phyloP scores from a whole-genome alignment of 345 rosid species.

The Diplotaxis tenuifolia region DNA sequence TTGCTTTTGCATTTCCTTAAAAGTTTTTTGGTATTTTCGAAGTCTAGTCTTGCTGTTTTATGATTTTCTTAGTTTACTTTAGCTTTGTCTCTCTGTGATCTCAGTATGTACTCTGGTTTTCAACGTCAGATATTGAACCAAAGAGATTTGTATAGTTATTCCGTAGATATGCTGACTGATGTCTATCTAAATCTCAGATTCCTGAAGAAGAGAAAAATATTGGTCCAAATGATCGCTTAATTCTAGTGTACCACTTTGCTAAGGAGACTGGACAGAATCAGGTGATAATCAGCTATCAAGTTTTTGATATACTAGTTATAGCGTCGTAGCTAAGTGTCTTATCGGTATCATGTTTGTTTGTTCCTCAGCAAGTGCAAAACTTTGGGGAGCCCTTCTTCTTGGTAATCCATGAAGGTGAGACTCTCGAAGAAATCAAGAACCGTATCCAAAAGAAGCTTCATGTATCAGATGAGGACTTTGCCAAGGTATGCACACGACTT shows the following conservation, averaged over 20 bases:
- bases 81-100: background rate
- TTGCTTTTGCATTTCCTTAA: background rate
- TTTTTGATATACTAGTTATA: background rate
- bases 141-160: background rate
- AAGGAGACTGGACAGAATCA: conserved; percentile 81
- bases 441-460: conserved; percentile 90
- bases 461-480: conserved; percentile 90
- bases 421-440: conserved; percentile 70
- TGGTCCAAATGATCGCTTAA: conserved; percentile 84
- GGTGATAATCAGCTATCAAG: conserved; percentile 39
- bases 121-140: background rate
- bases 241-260: conserved; percentile 89
- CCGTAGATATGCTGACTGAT: background rate
- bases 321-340: background rate
- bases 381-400: conserved; percentile 98
- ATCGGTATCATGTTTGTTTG: conserved; percentile 18
- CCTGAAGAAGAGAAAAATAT: conserved; percentile 97
- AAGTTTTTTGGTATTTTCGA: background rate
- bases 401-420: conserved; percentile 91
- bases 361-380: conserved; percentile 76
- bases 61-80: background rate
- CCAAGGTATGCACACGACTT: conserved; percentile 57
- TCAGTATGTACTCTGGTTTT: background rate
- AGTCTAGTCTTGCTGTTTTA: background rate
- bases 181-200: conserved; percentile 44